Conservation (phyloP, 179 eudicot species). For the Actinidia arguta region DNA sequence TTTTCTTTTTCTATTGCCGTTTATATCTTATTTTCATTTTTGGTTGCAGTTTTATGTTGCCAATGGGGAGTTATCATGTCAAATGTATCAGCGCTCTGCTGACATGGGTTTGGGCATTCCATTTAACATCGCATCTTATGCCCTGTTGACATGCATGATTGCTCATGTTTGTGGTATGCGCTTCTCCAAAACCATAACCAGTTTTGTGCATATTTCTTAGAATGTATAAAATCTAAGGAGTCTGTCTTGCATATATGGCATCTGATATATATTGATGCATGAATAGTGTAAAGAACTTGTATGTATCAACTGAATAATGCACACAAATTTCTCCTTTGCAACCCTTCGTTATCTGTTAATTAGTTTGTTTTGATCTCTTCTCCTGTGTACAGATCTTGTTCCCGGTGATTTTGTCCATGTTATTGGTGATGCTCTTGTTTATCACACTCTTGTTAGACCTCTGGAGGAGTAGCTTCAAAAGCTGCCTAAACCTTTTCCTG, state of each 20-base stretch:
- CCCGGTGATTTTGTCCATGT: conserved; percentile 83
- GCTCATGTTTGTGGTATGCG: conserved; percentile 95
- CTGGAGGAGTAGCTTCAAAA: conserved; percentile 76
- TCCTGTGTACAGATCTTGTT: conserved; percentile 54
- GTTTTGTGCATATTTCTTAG: neutral
- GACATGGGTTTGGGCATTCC: conserved; percentile 99
- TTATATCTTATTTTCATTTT: neutral
- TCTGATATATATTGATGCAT: neutral
- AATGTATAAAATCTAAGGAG: neutral
- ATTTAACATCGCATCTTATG: conserved; percentile 91
- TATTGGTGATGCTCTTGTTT: conserved; percentile 86
- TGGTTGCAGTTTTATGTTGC: conserved; percentile 83
- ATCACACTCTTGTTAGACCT: conserved; percentile 72
- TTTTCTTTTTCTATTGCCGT: neutral
- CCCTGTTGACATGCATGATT: conserved; percentile 91
- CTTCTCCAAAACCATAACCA: neutral
- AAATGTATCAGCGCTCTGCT: conserved; percentile 98
- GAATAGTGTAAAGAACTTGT: neutral
- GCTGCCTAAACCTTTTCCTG: conserved; percentile 81
- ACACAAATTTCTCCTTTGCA: too few relatives aligned
- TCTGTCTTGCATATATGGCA: neutral
- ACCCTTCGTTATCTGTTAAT: too few relatives aligned
- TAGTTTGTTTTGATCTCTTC: neutral
- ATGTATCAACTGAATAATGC: neutral
- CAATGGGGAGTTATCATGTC: conserved; percentile 95